These are phyloP conservation scores for Hypholoma fasciculare DNA, from an alignment of 768 basidiomycete genomes.

Conservation along the genomic window DNA sequence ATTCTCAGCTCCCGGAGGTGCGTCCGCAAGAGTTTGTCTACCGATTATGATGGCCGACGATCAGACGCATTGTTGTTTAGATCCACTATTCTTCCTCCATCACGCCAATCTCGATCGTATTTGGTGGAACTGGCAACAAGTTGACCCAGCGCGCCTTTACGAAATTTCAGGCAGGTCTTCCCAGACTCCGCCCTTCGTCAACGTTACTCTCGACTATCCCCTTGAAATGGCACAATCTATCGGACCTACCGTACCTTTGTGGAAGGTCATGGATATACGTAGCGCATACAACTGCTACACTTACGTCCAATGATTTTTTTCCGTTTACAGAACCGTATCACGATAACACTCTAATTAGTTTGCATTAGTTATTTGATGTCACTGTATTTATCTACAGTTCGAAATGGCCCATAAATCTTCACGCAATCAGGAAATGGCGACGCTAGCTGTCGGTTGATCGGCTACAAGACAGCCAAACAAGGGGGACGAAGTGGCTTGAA, in stretches of 20 bases:
- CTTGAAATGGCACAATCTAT: constrained; percentile 25
- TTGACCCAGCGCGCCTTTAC: constrained; percentile 23
- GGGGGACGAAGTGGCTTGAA: too few species aligned
- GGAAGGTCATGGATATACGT: constrained; percentile 31
- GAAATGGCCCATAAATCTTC: too few species aligned
- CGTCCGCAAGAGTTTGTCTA: too few species aligned
- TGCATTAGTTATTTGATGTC: too few species aligned
- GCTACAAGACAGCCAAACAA: too few species aligned
- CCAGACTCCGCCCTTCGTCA: constrained; percentile 23
- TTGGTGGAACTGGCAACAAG: constrained; percentile 39
- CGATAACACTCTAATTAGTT: too few species aligned
- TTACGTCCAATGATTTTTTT: constrained; percentile 22
- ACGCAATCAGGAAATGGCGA: too few species aligned
- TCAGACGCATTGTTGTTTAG: constrained; percentile 13
- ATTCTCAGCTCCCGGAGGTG: constrained; percentile 40
- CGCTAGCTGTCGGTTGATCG: too few species aligned
- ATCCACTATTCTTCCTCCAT: constrained; percentile 41
- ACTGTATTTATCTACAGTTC: too few species aligned
- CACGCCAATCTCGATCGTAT: constrained; percentile 39
- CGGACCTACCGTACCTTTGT: constrained; percentile 24
- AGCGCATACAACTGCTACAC: constrained; percentile 26
- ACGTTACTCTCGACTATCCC: constrained; percentile 32
- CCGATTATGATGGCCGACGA: too few species aligned
- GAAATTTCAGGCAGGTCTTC: constrained; percentile 34
- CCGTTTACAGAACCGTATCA: too few species aligned